These are phyloP conservation scores for Globomyces sp. DNA, from an alignment of 371 early-diverging fungal species.

Conservation along the genomic window DNA sequence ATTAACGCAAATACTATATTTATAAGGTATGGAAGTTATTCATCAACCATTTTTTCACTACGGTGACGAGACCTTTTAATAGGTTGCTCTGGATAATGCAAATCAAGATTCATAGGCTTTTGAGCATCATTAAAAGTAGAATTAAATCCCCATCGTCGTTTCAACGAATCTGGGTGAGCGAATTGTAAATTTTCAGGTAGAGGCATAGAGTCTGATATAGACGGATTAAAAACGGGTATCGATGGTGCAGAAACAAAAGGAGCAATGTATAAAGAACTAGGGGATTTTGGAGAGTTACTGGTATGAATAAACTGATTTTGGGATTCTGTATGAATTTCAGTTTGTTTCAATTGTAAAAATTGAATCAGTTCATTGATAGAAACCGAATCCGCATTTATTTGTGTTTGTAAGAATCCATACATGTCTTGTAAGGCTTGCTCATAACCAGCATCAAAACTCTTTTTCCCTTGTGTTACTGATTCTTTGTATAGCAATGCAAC, in stretches of 20 bases:
- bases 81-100: background rate
- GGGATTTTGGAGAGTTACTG: no score
- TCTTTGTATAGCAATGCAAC: conserved; percentile 74
- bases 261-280: no score
- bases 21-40: conserved; percentile 7
- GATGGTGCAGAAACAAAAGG: background rate
- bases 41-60: conserved; percentile 1
- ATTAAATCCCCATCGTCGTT: conserved; percentile 16
- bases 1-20: conserved; percentile 1
- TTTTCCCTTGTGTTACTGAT: conserved; percentile 60
- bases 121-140: background rate
- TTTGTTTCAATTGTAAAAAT: conserved; percentile 10
- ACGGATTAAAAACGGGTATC: conserved; percentile 14
- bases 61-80: conserved; percentile 4
- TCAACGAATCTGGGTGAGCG: conserved; percentile 6
- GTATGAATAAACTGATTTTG: no score
- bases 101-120: conserved; percentile 2
- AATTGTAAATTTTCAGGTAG: conserved; percentile 13
- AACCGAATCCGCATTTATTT: background rate
- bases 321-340: background rate
- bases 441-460: conserved; percentile 67
- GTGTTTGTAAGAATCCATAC: conserved; percentile 42
- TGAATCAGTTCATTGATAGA: background rate
- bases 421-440: conserved; percentile 70
- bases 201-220: background rate